A percentile compares a stretch with the other conserved stretches of the same genome.
Conservation (phyloP, 306 rosid genomes). For the Astragalus glycyphyllos region DNA sequence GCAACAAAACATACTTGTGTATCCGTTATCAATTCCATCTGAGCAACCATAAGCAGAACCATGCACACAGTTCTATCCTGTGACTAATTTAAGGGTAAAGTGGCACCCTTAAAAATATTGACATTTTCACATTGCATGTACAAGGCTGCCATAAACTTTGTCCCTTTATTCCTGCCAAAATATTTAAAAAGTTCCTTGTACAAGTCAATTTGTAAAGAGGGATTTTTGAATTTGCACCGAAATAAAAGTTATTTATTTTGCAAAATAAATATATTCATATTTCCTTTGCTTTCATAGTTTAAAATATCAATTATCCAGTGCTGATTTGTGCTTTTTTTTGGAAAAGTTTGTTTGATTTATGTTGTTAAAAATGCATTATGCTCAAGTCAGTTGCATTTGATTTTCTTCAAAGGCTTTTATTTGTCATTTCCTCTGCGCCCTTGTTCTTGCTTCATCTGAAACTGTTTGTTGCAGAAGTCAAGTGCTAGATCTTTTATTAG, state of each 20-base stretch:
- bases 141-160: conserved; percentile 10
- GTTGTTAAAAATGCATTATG: not conserved
- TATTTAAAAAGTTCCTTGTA: not conserved
- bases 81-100: conserved; percentile 8
- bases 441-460: conserved; percentile 23
- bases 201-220: conserved; percentile 17
- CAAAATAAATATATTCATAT: not conserved
- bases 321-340: conserved; percentile 1
- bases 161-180: not conserved
- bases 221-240: not conserved
- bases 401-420: not conserved
- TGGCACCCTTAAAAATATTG: not conserved
- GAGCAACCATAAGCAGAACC: conserved; percentile 17
- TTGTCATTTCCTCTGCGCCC: conserved; percentile 11
- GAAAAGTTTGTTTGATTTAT: conserved; percentile 3
- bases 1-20: conserved; percentile 5
- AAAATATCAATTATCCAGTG: not conserved
- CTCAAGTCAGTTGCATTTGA: not conserved
- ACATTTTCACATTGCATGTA: not conserved
- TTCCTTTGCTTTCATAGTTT: conserved; percentile 7
- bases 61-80: not conserved
- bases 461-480: conserved; percentile 64
- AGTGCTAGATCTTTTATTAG: conserved; percentile 81
- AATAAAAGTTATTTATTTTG: conserved; percentile 1
- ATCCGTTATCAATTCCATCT: not conserved